Conservation (phyloP, 2,329 filamentous ascomycete species). For the Trichoderma oligosporum region DNA sequence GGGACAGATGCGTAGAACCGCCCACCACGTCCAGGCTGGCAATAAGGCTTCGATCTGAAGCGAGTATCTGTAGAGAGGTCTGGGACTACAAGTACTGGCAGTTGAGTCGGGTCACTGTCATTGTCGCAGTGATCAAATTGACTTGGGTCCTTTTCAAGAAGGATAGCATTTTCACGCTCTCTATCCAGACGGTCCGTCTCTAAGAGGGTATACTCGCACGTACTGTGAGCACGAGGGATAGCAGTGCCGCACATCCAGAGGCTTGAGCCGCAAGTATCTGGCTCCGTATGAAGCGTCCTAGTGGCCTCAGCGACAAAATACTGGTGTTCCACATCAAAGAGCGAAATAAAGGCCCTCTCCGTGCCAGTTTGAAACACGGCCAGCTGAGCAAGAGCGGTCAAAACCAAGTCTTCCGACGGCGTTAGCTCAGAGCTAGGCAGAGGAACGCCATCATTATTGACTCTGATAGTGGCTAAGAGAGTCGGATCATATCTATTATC, state of each 20-base stretch:
- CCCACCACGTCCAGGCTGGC: constrained; percentile 21
- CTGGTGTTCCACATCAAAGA: constrained; percentile 45
- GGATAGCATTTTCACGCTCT: not conserved
- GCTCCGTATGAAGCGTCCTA: constrained; percentile 32
- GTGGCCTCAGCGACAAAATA: constrained; percentile 48
- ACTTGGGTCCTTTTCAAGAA: not conserved
- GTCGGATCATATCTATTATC: constrained; percentile 16
- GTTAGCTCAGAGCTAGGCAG: constrained; percentile 20
- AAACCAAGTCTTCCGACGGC: constrained; percentile 31
- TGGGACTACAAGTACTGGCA: constrained; percentile 31
- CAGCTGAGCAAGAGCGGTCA: constrained; percentile 47
- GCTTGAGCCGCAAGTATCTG: not conserved
- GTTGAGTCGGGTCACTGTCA: constrained; percentile 13
- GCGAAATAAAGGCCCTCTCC: constrained; percentile 42
- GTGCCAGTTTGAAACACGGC: constrained; percentile 41
- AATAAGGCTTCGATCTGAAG: constrained; percentile 25
- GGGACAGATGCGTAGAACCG: constrained; percentile 36
- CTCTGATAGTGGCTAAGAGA: constrained; percentile 3
- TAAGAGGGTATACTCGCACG: constrained; percentile 22
- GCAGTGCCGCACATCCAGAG: constrained; percentile 25
- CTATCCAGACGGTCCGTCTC: constrained; percentile 11
- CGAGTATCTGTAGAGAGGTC: constrained; percentile 30
- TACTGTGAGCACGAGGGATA: constrained; percentile 24
- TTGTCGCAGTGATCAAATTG: not conserved
- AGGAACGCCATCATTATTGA: constrained; percentile 8